Base-by-base conservation (phyloP, 1,284 basidiomycete genomes). In the Cryptococcus deneoformans region DNA sequence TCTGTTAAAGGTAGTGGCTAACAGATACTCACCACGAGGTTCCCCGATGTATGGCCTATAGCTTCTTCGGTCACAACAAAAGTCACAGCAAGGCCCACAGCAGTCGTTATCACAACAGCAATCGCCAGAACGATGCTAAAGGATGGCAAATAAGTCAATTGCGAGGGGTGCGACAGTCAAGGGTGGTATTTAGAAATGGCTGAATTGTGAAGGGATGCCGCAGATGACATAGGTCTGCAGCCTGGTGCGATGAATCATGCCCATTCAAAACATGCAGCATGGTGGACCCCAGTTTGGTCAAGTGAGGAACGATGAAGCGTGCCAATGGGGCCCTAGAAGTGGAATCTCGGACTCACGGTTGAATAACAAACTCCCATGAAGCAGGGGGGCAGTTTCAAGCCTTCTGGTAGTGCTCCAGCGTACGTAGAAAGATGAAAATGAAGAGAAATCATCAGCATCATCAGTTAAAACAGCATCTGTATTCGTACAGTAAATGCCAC, bases 81-180 rank as follows among this genome's bases (percentile, higher is more conserved):
- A 58, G 39, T 62, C 60, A 40, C 60, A 58, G 34, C 48, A 46
- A 6, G 50, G 54, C 29, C 60, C 57, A 51, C 60, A 62, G 29
- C 54, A 62, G 29, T 48, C 47, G 54, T 62, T 57, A 46, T 61
- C 59, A 36, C 59, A 61, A 51, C 59, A 61, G 43, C 59, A 61
- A 42, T 61, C 56, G 46, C 46, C 49, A 24, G 53, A 57, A 46
- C 53, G 52, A 46, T 61, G 59, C 59, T 61, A 44, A 9, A 40
- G 24, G 35, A n/a, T 10, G n/a, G 39, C 24, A 9, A 56, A 44
- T 9, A 20, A 37, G 38, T 6, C 2, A 45, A 2, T n/a, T 46
- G 16, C 2, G 35, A 38, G 37, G 42, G 34, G 39, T 39, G 36
- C 8, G 6, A 29, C 29, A 29, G 29, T 29, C 29, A 29, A 4